Conservation (phyloP, 169 alveolate genomes). For the Neospora caninum region DNA sequence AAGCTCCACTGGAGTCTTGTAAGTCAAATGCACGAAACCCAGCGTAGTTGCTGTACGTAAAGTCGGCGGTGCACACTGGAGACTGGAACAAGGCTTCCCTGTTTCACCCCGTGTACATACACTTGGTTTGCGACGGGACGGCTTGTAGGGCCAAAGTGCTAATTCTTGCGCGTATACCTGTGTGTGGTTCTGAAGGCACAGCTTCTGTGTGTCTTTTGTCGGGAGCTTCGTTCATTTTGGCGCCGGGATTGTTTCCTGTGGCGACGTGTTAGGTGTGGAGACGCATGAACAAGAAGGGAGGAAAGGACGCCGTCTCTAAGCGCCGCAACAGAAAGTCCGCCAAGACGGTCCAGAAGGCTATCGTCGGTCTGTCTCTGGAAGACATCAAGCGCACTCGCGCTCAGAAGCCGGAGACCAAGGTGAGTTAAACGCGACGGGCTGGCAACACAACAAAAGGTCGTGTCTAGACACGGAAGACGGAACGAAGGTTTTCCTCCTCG, state of each 20-base stretch:
- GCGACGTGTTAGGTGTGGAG: slow-evolving; percentile 90
- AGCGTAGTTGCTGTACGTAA: not conserved
- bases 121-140: not conserved
- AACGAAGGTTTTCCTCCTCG: too few species aligned
- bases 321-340: slow-evolving; percentile 81
- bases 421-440: not conserved
- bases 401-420: slow-evolving; percentile 67
- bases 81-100: too few species aligned
- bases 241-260: too few species aligned
- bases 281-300: slow-evolving; percentile 93
- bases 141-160: too few species aligned
- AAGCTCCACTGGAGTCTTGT: slow-evolving; percentile 95
- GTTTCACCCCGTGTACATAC: not conserved
- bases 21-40: slow-evolving; percentile 26
- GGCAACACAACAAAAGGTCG: not conserved
- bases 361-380: slow-evolving; percentile 95
- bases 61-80: too few species aligned
- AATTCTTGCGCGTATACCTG: not conserved
- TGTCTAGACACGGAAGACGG: too few species aligned
- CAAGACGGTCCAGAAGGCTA: slow-evolving; percentile 93
- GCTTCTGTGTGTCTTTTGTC: not conserved
- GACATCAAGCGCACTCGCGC: slow-evolving; percentile 85
- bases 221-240: not conserved
- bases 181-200: slow-evolving; percentile 43
- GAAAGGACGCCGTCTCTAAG: slow-evolving; percentile 72